A percentile compares a stretch with the other conserved stretches of the same genome.
Conservation (phyloP, 2,329 filamentous ascomycete genomes). For the Hymenoscyphus linearis region DNA sequence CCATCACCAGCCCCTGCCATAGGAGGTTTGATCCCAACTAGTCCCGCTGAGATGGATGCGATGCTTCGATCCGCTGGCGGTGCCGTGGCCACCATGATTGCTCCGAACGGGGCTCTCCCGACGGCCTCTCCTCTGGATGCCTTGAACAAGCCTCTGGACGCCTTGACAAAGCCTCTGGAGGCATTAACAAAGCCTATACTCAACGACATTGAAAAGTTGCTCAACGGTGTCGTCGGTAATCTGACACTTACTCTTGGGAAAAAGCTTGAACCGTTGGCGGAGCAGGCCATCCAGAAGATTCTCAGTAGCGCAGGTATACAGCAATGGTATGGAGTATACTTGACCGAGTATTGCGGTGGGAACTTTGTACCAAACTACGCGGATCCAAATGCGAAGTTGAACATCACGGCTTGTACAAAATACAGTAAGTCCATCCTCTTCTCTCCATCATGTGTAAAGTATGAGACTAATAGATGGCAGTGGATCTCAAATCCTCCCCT, state of each 20-base stretch:
- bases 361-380: conserved; percentile 11
- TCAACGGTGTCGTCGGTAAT: conserved; percentile 8
- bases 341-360: conserved; percentile 14
- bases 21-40: conserved; percentile 2
- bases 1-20: not conserved
- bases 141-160: too few relatives aligned
- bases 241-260: conserved; percentile 6
- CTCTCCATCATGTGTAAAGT: not conserved
- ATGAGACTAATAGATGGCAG: conserved; percentile 2
- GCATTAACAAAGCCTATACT: too few relatives aligned
- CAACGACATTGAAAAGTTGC: conserved; percentile 3
- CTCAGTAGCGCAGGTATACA: conserved; percentile 12
- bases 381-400: conserved; percentile 4
- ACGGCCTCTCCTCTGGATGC: not conserved
- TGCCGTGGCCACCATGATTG: conserved; percentile 2
- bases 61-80: conserved; percentile 13
- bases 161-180: too few relatives aligned
- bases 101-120: not conserved
- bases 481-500: conserved; percentile 1
- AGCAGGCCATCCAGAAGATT: conserved; percentile 9
- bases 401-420: conserved; percentile 9
- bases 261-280: conserved; percentile 6
- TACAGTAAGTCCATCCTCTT: conserved; percentile 9
- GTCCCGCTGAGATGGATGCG: conserved; percentile 7
- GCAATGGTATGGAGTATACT: conserved; percentile 17